These are phyloP conservation scores for Cutaneotrichosporon sp. DNA, from an alignment of 1,284 basidiomycete species.

Conservation along the genomic window DNA sequence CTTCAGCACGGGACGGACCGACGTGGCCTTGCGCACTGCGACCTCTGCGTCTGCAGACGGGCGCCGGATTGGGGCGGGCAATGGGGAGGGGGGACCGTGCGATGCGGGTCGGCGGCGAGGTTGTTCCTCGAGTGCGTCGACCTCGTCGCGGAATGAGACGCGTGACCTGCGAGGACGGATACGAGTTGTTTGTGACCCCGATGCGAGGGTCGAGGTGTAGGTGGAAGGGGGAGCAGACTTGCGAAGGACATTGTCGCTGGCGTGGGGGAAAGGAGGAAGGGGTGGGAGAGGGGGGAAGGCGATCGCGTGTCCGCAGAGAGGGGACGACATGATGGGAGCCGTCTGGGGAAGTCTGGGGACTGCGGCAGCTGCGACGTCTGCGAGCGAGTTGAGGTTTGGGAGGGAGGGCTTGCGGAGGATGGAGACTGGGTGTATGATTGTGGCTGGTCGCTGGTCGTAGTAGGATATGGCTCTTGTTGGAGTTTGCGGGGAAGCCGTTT, in stretches of 20 bases:
- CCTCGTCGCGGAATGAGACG: slow-evolving; percentile 26
- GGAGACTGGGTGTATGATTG: slow-evolving; percentile 14
- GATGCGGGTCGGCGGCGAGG: slow-evolving; percentile 8
- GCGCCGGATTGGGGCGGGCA: not conserved
- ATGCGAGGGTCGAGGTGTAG: not conserved
- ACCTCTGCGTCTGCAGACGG: slow-evolving; percentile 14
- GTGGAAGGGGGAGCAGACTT: slow-evolving; percentile 16
- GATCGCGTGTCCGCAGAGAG: slow-evolving; percentile 1
- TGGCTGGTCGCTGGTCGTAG: not conserved
- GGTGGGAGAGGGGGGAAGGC: slow-evolving; percentile 25
- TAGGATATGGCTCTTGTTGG: not conserved
- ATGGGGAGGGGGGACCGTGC: not conserved
- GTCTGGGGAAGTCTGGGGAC: not conserved
- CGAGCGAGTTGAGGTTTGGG: slow-evolving; percentile 8
- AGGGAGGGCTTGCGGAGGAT: slow-evolving; percentile 25
- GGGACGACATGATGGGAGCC: slow-evolving; percentile 6
- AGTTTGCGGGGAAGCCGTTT: not conserved
- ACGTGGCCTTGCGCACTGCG: not conserved
- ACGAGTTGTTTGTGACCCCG: not conserved
- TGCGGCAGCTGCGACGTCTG: not conserved
- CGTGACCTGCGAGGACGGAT: slow-evolving; percentile 13
- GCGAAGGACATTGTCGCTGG: slow-evolving; percentile 9
- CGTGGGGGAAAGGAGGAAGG: slow-evolving; percentile 13
- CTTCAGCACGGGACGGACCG: slow-evolving; percentile 9
- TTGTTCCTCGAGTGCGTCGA: slow-evolving; percentile 10